Evolutionary conservation across 208 protist species (phyloP), one percentile per base, ranked within the genome.

Genomic region (Angomonas ambiguus): DNA sequence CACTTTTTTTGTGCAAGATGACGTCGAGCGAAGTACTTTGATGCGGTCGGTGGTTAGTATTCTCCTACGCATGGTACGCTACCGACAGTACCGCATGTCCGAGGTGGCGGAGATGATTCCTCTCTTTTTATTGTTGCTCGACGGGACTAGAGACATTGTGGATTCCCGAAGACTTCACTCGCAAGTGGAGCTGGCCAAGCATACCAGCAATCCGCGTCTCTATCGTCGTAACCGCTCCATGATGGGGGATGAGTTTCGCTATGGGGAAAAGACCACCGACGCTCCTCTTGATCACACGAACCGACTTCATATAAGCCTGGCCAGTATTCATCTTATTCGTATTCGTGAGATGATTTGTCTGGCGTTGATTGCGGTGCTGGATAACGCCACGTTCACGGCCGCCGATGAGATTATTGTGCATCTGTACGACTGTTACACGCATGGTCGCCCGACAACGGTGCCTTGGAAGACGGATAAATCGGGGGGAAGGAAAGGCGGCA

Each of bases 331-430:
- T 30, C 68, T 92, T 11, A 80, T 85, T 64, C 66, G 70, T 24
- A 65, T 79, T 20, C 82, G 86, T 49, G 77, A 87, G 76, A 82
- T 88, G 77, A 76, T 88, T 53, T 92, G 82, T 58, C 65, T 70
- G 48, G 75, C 76, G 1, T 70, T 92, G 51, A 59, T 76, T 22
- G 62, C 77, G 20, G 28, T 74, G 0, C 69, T 88, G 13, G 68
- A 80, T 18, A 82, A 76, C 42, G 74, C 67, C n/a, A 68, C 78
- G 32, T 67, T 77, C 31, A 70, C 60, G 8, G 72, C 68, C 0
- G 80, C 86, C 13, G 82, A 92, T 63, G 76, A 80, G 57, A 71
- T 92, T 8, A 92, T 83, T 65, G 48, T 83, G 1, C 69, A 77
- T 62, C 60, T 92, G 6, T 71, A 88, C 72, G 49, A 70, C 35